Base-by-base conservation (phyloP, 108 stramenopile genomes). In the Cyclostephanos tholiformis region DNA sequence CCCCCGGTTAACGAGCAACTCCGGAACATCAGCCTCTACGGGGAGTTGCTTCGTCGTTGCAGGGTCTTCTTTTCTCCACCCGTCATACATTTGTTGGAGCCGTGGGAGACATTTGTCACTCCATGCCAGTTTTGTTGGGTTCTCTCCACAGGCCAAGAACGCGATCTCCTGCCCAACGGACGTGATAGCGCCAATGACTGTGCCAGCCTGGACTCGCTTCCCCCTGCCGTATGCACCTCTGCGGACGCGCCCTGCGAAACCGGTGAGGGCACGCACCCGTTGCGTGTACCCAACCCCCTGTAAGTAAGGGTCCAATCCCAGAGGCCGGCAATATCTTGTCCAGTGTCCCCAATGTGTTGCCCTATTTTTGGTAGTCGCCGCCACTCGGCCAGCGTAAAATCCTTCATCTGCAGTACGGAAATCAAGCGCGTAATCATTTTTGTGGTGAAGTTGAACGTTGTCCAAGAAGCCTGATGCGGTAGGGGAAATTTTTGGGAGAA, bases 391-490 rank as follows among this genome's bases (percentile, higher is more conserved):
- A 59, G 30, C 12, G 38, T 26, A 48, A 50, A 61, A 61, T 4
- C 20, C 70, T 49, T 22, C 26, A 58, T 60, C 70, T 25, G 70
- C 38, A 62, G 39, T 8, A 71, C 6, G 9, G 70, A 61, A 71
- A 50, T 60, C 58, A 71, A 39, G 6, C 29, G 60, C 25, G 59
- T 71, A 71, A 16, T 16, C 4, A 62, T 51, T 27, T 14, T 27
- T 3, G 25, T 41, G 30, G 58, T 30, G 27, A 32, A 27, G 25
- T 25, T 27, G 48, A 59, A 71, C 0, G 50, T 39, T 7, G 46
- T 71, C 60, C 70, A 71, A 32, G 60, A 71, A 44, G 25, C 44
- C 70, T 71, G 71, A 4, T 38, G 36, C 9, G 71, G 71, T 16
- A 72, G 19, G 3, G 71, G 71, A n/a, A 72, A 72, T 14, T 1